Conservation (phyloP, 176 grass and related monocot genomes). For the Themeda triandra region DNA sequence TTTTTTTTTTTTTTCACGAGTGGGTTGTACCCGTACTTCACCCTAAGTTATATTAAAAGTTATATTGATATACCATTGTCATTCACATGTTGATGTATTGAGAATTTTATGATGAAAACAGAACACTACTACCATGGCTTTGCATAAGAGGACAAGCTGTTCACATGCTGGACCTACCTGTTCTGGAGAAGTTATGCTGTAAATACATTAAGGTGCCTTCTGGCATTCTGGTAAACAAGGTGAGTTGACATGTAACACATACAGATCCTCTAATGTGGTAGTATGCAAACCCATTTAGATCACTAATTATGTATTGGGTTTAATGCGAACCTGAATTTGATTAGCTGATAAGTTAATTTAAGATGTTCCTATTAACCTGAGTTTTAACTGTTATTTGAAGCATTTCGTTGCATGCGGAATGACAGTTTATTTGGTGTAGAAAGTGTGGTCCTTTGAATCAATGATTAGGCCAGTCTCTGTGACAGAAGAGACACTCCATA, state of each 20-base stretch:
- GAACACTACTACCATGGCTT: background rate
- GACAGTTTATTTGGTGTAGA: background rate
- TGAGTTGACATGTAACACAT: background rate
- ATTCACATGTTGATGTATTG: background rate
- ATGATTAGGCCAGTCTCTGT: background rate
- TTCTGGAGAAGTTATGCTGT: slow-evolving; percentile 1
- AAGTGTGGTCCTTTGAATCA: too few species aligned
- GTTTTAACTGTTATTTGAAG: background rate
- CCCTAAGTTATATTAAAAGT: too few species aligned
- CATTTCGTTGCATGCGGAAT: background rate
- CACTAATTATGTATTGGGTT: background rate
- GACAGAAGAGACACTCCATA: too few species aligned
- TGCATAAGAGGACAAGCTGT: slow-evolving; percentile 1
- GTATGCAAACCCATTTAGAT: background rate
- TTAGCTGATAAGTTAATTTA: background rate
- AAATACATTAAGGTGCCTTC: background rate
- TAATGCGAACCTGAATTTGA: background rate
- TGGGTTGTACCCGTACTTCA: too few species aligned
- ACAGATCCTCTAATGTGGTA: background rate
- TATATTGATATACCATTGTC: background rate
- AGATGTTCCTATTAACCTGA: background rate
- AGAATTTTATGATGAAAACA: background rate
- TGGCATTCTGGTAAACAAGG: background rate
- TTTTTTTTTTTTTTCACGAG: too few species aligned
- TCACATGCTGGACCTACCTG: background rate